Conservation (phyloP, 2,329 filamentous ascomycete species). For the Nannizzia gypsea region DNA sequence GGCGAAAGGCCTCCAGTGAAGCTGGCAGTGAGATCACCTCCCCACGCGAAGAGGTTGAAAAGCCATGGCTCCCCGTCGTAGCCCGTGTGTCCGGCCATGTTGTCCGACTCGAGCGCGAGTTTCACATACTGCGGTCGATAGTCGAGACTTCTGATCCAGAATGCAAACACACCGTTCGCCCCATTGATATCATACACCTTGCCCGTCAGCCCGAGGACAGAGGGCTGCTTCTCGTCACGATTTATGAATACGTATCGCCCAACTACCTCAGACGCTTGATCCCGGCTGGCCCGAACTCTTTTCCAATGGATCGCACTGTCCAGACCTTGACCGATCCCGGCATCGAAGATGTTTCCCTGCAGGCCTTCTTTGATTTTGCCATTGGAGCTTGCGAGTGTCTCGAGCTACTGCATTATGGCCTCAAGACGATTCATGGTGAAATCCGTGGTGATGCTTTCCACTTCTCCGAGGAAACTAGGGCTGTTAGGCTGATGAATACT, state of each 20-base stretch:
- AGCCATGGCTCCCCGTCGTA: slow-evolving; percentile 52
- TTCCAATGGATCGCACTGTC: slow-evolving; percentile 42
- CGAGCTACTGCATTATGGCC: slow-evolving; percentile 80
- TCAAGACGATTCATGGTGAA: slow-evolving; percentile 80
- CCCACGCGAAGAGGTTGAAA: slow-evolving; percentile 30
- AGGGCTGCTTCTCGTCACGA: slow-evolving; percentile 60
- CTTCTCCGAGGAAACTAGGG: slow-evolving; percentile 57
- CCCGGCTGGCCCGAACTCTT: slow-evolving; percentile 67
- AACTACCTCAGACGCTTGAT: slow-evolving; percentile 62
- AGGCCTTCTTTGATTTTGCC: slow-evolving; percentile 78
- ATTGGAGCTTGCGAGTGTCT: slow-evolving; percentile 77
- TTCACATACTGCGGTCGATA: slow-evolving; percentile 66
- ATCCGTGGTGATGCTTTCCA: slow-evolving; percentile 85
- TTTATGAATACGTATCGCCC: slow-evolving; percentile 65
- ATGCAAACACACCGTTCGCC: slow-evolving; percentile 64
- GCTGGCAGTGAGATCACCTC: slow-evolving; percentile 34
- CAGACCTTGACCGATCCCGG: background rate
- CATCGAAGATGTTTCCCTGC: slow-evolving; percentile 49
- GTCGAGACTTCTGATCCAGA: slow-evolving; percentile 59
- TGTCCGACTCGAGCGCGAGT: slow-evolving; percentile 74
- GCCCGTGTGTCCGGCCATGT: slow-evolving; percentile 74
- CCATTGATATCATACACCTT: slow-evolving; percentile 66
- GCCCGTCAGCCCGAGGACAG: slow-evolving; percentile 57
- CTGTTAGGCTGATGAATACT: slow-evolving; percentile 71
- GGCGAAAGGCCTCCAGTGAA: slow-evolving; percentile 42